These are phyloP conservation scores for Lyophyllum atratum DNA, from an alignment of 768 basidiomycete genomes.

Conservation along the genomic window DNA sequence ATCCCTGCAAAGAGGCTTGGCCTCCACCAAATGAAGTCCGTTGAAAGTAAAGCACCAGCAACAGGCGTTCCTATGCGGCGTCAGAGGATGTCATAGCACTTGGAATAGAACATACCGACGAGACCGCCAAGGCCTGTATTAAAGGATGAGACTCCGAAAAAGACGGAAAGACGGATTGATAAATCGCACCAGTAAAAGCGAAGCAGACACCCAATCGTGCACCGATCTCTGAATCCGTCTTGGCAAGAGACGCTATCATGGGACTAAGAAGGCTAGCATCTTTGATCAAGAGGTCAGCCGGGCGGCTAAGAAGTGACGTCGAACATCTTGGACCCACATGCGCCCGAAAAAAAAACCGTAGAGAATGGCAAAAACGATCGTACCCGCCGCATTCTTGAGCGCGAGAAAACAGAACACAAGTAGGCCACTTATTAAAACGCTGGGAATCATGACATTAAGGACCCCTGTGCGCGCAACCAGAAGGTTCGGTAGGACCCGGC, in stretches of 20 bases:
- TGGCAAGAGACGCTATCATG: slow-evolving; percentile 43
- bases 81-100: not conserved
- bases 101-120: slow-evolving; percentile 29
- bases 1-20: slow-evolving; percentile 55
- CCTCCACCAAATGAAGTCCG: slow-evolving; percentile 58
- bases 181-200: slow-evolving; percentile 19
- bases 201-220: slow-evolving; percentile 54
- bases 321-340: slow-evolving; percentile 29
- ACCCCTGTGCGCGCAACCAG: slow-evolving; percentile 29
- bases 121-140: slow-evolving; percentile 41
- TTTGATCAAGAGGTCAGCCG: slow-evolving; percentile 9
- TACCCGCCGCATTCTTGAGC: slow-evolving; percentile 24
- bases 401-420: slow-evolving; percentile 39
- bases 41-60: slow-evolving; percentile 55
- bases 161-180: slow-evolving; percentile 5
- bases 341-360: slow-evolving; percentile 45
- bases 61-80: slow-evolving; percentile 50
- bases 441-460: slow-evolving; percentile 32
- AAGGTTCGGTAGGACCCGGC: slow-evolving; percentile 36
- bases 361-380: slow-evolving; percentile 33
- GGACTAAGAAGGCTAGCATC: slow-evolving; percentile 46
- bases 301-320: not conserved
- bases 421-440: slow-evolving; percentile 24
- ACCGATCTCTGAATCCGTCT: slow-evolving; percentile 53
- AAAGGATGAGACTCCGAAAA: slow-evolving; percentile 23